phyloP scores from a whole-genome alignment of 139 green algal species.

The Pleodorina starrii region DNA sequence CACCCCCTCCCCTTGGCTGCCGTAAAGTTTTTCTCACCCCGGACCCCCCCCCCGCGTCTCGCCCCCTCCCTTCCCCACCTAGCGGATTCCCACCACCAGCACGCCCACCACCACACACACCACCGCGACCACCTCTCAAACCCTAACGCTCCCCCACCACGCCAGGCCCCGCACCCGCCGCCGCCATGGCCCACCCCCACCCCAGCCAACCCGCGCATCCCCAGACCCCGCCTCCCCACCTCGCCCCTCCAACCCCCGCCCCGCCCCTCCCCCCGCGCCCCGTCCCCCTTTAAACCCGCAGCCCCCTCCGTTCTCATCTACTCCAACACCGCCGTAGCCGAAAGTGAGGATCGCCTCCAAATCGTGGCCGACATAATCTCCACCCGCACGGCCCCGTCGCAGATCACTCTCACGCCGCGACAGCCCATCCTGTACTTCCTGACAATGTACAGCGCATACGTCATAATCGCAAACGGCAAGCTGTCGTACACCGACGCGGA shows the following conservation, averaged over 20 bases:
- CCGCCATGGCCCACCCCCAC: too few relatives aligned
- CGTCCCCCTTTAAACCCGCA: not conserved
- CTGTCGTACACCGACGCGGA: slow-evolving; percentile 2
- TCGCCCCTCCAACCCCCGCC: too few relatives aligned
- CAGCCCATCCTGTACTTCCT: not conserved
- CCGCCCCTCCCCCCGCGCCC: too few relatives aligned
- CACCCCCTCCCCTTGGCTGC: too few relatives aligned
- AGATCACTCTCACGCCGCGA: not conserved
- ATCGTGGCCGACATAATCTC: not conserved
- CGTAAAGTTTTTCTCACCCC: too few relatives aligned
- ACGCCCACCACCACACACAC: too few relatives aligned
- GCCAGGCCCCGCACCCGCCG: too few relatives aligned
- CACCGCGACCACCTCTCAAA: too few relatives aligned
- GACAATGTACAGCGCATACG: not conserved
- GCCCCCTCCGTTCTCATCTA: not conserved
- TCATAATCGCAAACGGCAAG: slow-evolving; percentile 20
- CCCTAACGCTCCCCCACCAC: too few relatives aligned
- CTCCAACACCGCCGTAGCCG: not conserved
- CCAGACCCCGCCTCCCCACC: too few relatives aligned
- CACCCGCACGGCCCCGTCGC: not conserved
- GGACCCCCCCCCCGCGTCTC: not conserved
- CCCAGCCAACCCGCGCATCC: too few relatives aligned
- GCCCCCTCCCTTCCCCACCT: not conserved
- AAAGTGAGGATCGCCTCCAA: not conserved
- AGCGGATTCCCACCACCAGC: too few relatives aligned